Evolutionary conservation across 352 stramenopile genomes (phyloP).

Genomic region (Phytophthora meadii): DNA sequence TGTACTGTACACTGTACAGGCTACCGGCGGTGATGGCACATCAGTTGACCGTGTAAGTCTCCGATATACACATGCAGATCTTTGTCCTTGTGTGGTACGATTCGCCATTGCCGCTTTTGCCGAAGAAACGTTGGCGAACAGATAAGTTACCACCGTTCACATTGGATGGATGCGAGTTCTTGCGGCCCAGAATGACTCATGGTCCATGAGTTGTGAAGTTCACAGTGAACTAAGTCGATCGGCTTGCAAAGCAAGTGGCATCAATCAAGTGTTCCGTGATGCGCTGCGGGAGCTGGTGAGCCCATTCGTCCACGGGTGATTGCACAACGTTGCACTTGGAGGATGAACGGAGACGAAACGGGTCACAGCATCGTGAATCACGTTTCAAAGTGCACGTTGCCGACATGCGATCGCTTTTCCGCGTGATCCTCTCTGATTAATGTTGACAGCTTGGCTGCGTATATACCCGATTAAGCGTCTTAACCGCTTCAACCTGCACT

Average conservation of each 20-base stretch:
- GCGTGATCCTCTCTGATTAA: constrained; percentile 15
- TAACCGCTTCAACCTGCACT: background rate
- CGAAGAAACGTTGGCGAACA: background rate
- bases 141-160: background rate
- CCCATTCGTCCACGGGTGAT: constrained; percentile 31
- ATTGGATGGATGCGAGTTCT: too few relatives aligned
- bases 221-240: too few relatives aligned
- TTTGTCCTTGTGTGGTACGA: background rate
- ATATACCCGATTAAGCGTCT: constrained; percentile 9
- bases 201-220: too few relatives aligned
- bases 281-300: background rate
- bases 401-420: too few relatives aligned
- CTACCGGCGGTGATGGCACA: constrained; percentile 1
- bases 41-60: constrained; percentile 3
- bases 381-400: background rate
- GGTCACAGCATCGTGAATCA: constrained; percentile 3
- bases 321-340: constrained; percentile 27
- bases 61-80: background rate
- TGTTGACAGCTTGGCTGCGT: constrained; percentile 2
- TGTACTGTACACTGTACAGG: background rate
- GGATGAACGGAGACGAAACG: constrained; percentile 10
- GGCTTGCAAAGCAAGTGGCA: background rate
- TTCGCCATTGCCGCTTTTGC: constrained; percentile 1
- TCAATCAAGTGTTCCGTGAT: constrained; percentile 5
- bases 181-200: too few relatives aligned